Evolutionary conservation across 2,329 filamentous ascomycete species (phyloP).

Genomic region (Pseudogymnoascus sp.): DNA sequence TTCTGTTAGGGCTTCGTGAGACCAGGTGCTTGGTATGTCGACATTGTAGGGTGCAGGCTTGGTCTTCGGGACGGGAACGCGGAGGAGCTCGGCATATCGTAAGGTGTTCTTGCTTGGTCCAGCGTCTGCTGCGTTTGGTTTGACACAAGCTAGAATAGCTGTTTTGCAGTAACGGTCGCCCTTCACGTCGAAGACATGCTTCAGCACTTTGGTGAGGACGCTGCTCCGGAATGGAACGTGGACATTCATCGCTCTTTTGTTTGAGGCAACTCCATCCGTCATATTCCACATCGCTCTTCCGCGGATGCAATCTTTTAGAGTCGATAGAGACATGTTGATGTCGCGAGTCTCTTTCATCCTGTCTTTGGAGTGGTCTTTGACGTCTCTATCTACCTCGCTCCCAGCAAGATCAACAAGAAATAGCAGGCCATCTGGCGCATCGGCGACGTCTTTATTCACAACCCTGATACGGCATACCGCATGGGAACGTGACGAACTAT

Average conservation of each 20-base stretch:
- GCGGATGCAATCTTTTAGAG: constrained; percentile 47
- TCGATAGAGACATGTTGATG: constrained; percentile 95
- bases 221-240: constrained; percentile 88
- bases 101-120: constrained; percentile 76
- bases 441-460: constrained; percentile 25
- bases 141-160: constrained; percentile 94
- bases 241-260: constrained; percentile 44
- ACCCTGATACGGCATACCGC: constrained; percentile 42
- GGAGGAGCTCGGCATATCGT: constrained; percentile 71
- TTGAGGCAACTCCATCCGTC: constrained; percentile 72
- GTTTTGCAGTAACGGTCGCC: constrained; percentile 76
- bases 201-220: constrained; percentile 71
- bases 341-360: constrained; percentile 87
- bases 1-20: constrained; percentile 31
- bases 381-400: constrained; percentile 63
- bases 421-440: constrained; percentile 35
- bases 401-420: constrained; percentile 44
- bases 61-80: constrained; percentile 31
- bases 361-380: constrained; percentile 82
- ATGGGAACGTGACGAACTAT: constrained; percentile 42
- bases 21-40: constrained; percentile 33
- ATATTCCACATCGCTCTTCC: constrained; percentile 68
- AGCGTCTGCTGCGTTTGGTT: constrained; percentile 87
- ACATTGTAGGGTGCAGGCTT: constrained; percentile 23
- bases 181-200: constrained; percentile 73